Evolutionary conservation across 2,329 filamentous ascomycete genomes (phyloP), one percentile per base, ranked within the genome.

Genomic region (Sclerotinia nivalis): DNA sequence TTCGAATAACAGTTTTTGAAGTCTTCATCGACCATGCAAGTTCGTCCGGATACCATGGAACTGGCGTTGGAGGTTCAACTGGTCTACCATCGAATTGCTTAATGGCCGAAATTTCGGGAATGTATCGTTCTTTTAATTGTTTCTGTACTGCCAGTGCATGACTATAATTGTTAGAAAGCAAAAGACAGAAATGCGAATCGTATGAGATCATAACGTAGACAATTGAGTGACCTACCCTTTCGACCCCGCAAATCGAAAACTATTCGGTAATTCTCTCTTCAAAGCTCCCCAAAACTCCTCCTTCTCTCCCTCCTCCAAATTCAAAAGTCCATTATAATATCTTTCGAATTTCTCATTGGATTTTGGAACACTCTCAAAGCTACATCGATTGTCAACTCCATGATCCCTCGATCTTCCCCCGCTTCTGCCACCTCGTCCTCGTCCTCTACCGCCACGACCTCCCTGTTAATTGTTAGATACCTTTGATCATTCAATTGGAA

Each of bases 11-110:
- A 78, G 97, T 94, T 86, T 98, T 99, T 72, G 96, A 93, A 8
- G 95, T 98, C 59, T 94, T 97, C 93, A 98, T 98, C 81, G 90
- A 93, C 91, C 96, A 99, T 64, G 96, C 96, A 72, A 99, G 89
- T 78, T 93, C 88, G 78, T 98, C 93, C 55, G 96, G 96, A 80
- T 97, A 99, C 93, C 95, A 98, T 45, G 89, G 84, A 69, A 99
- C 91, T 0, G 92, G 87, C 78, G 88, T 85, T 13, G 96, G 96
- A 18, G 96, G 89, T 72, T 94, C 89, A 74, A 98, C 94, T 20
- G 86, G 85, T 76, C 90, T 86, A 77, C 92, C 95, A 81, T 99
- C 93, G 78, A 89, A 88, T 80, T 92, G 88, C 78, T 92, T 87
- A 78, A 97, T 96, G 71, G 90, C 89, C 66, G 89, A 90, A 75